Base-by-base conservation (phyloP, 371 early-diverging fungal species). In the Mucor sp. region DNA sequence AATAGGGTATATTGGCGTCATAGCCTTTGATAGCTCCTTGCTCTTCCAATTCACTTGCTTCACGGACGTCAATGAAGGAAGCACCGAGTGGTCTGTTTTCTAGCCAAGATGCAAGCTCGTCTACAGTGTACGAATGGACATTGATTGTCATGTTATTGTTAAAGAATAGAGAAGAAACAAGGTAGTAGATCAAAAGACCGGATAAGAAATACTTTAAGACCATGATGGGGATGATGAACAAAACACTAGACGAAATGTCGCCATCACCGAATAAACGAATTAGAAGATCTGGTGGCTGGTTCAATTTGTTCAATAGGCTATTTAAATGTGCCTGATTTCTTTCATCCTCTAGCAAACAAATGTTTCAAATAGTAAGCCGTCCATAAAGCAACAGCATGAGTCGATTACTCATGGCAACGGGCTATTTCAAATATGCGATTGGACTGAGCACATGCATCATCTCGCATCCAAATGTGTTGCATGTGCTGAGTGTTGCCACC, bases 1-100 rank as follows among this genome's bases (percentile, higher is more conserved):
- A 66, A 63, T 55, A 74, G 9, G 78, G 80, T 58, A 77, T 67
- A 53, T 80, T 80, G 21, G 60, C 21, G 8, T 74, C 74, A 23
- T 60, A 69, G 12, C 73, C 72, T 23, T 68, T 48, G 23, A 80
- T 75, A 28, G 62, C 59, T 15, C 78, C 80, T 57, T 69, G 68
- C 6, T 56, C 50, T 35, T 68, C 67, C 2, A 77, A 61, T 60
- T 80, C 80, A 25, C 55, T 32, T 8, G 39, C 66, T 32, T 80
- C 74, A 30, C 80, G 76, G 12, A 75, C 70, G 66, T 80, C 80
- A 48, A 80, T 64, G 25, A 79, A 41, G 3, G 55, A 41, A 15
- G 55, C 43, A 4, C 19, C 15, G 11, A 39, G 23, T 8, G 64
- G 65, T 25, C 8, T 69, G 11, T 53, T 30, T 1, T 60, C 15